Conservation (phyloP, 2,329 filamentous ascomycete species). For the Exophiala phaeomuriformis region DNA sequence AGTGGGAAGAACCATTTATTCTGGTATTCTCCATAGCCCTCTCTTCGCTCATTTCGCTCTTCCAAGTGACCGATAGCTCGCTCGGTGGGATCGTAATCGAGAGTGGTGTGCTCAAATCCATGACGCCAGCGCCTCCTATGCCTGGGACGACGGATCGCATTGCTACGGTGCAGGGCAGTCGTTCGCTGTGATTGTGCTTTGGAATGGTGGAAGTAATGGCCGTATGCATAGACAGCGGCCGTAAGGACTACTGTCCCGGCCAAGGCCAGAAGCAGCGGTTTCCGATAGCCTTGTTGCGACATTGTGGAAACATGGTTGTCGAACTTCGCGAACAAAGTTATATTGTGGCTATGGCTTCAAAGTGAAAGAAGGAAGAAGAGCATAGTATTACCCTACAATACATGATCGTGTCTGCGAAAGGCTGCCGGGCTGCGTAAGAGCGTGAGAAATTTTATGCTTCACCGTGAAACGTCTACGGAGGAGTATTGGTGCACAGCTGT, state of each 20-base stretch:
- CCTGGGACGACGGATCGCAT: constrained; percentile 24
- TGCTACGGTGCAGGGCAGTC: constrained; percentile 25
- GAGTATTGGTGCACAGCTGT: no score
- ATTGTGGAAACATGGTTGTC: constrained; percentile 12
- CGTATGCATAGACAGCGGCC: constrained; percentile 15
- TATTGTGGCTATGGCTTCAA: no score
- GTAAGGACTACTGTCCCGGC: constrained; percentile 18
- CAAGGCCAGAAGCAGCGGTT: constrained; percentile 17
- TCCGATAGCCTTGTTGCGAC: constrained; percentile 19
- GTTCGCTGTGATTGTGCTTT: background rate
- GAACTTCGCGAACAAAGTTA: background rate
- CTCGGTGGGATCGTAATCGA: constrained; percentile 19
- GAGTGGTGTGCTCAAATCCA: constrained; percentile 9
- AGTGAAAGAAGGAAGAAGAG: no score
- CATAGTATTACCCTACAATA: no score
- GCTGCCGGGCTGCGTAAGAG: no score
- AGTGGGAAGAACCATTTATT: constrained; percentile 20
- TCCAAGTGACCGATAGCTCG: constrained; percentile 14
- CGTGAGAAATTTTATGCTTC: no score
- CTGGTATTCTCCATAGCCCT: constrained; percentile 23
- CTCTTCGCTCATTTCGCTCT: constrained; percentile 8
- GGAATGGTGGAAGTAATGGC: constrained; percentile 5
- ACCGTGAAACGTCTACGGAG: no score
- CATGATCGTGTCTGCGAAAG: background rate
- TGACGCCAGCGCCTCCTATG: constrained; percentile 15